A percentile compares a stretch with the other conserved stretches of the same genome.
phyloP scores from a whole-genome alignment of 495 filamentous ascomycete species.

The Thermochaetoides thermophila region DNA sequence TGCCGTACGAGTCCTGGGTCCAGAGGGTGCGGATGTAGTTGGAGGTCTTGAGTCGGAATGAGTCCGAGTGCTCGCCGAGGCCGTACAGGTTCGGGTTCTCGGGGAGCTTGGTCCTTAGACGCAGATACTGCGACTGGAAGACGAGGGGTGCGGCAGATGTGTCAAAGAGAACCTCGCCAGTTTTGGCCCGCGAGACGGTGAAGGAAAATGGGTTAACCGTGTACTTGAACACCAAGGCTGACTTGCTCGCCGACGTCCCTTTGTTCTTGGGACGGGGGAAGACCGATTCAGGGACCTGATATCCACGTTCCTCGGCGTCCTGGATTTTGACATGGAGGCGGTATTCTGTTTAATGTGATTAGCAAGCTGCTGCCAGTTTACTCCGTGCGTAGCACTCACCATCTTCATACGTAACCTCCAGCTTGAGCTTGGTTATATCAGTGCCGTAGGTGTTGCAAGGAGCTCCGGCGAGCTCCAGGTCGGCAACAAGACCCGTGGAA shows the following conservation, averaged over 20 bases:
- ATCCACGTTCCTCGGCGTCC: slow-evolving; percentile 57
- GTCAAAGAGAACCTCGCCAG: slow-evolving; percentile 64
- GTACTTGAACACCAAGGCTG: slow-evolving; percentile 51
- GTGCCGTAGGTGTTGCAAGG: slow-evolving; percentile 58
- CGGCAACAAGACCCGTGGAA: slow-evolving; percentile 40
- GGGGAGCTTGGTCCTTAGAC: slow-evolving; percentile 55
- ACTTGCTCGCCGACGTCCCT: slow-evolving; percentile 13
- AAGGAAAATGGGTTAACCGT: slow-evolving; percentile 61
- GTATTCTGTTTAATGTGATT: slow-evolving; percentile 31
- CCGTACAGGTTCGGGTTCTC: slow-evolving; percentile 60
- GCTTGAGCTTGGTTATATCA: slow-evolving; percentile 48
- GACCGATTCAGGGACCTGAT: slow-evolving; percentile 62
- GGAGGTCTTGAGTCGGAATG: slow-evolving; percentile 52
- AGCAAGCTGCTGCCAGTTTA: neutral
- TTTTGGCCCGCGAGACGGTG: slow-evolving; percentile 44
- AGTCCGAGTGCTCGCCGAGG: slow-evolving; percentile 65
- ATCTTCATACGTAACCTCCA: slow-evolving; percentile 63
- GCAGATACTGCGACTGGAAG: slow-evolving; percentile 69
- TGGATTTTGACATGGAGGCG: slow-evolving; percentile 76
- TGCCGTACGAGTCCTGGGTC: slow-evolving; percentile 56
- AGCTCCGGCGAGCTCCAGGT: slow-evolving; percentile 50
- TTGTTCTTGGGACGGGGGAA: slow-evolving; percentile 43
- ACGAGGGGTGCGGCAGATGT: slow-evolving; percentile 53
- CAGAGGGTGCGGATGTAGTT: slow-evolving; percentile 72
- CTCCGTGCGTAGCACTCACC: slow-evolving; percentile 30